These are phyloP conservation scores for Parastagonospora nodorum DNA, from an alignment of 2,329 filamentous ascomycete genomes.

Conservation along the genomic window DNA sequence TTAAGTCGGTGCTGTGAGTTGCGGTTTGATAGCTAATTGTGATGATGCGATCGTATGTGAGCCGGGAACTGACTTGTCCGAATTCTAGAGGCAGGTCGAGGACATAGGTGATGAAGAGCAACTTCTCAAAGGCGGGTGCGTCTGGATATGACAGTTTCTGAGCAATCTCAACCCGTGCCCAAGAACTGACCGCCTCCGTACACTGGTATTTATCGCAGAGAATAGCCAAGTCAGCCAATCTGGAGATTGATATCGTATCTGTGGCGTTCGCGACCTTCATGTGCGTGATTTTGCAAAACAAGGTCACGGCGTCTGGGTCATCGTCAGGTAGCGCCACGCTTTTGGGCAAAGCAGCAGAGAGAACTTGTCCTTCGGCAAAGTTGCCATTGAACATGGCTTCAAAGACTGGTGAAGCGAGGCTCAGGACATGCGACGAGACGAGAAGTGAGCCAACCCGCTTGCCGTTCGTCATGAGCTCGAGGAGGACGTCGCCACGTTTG, in stretches of 20 bases:
- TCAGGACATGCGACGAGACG: slow-evolving; percentile 11
- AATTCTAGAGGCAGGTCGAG: slow-evolving; percentile 12
- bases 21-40: no score
- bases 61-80: not conserved
- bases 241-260: slow-evolving; percentile 1
- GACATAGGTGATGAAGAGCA: slow-evolving; percentile 10
- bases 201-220: slow-evolving; percentile 35
- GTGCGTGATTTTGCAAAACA: slow-evolving; percentile 12
- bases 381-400: slow-evolving; percentile 9
- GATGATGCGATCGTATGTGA: no score
- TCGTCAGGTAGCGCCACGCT: slow-evolving; percentile 15
- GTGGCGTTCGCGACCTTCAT: slow-evolving; percentile 11
- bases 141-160: not conserved
- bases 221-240: slow-evolving; percentile 23
- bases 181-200: slow-evolving; percentile 13
- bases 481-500: slow-evolving; percentile 12
- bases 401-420: slow-evolving; percentile 12
- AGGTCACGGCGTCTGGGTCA: slow-evolving; percentile 4
- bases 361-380: slow-evolving; percentile 9
- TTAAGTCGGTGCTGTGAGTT: no score
- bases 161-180: slow-evolving; percentile 11
- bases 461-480: slow-evolving; percentile 3
- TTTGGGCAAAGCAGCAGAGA: slow-evolving; percentile 3
- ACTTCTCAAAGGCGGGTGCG: no score
- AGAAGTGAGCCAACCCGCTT: not conserved